Evolutionary conservation across 768 basidiomycete species (phyloP).

Genomic region (Lentinula aciculospora): DNA sequence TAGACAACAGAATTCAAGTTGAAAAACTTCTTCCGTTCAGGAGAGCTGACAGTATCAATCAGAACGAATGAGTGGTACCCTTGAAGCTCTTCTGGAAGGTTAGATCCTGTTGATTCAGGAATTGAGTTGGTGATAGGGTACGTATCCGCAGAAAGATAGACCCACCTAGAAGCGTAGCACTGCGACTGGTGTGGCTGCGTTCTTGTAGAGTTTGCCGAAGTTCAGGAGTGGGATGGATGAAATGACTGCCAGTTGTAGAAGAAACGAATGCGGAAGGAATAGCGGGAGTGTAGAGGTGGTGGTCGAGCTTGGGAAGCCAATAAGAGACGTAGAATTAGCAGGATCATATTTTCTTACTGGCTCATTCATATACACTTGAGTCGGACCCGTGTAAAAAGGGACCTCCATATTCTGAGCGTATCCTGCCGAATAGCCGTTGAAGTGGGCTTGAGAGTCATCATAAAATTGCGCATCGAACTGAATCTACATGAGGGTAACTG

Average conservation of each 20-base stretch:
- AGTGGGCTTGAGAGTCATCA: constrained; percentile 22
- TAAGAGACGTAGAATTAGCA: constrained; percentile 6
- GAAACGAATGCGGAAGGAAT: constrained; percentile 50
- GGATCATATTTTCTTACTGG: constrained; percentile 43
- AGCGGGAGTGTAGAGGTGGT: constrained; percentile 84
- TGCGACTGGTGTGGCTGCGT: constrained; percentile 66
- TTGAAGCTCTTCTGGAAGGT: constrained; percentile 81
- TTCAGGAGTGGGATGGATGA: constrained; percentile 48
- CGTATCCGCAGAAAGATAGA: neutral
- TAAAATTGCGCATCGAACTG: constrained; percentile 26
- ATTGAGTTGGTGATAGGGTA: neutral
- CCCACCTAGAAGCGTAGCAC: constrained; percentile 31
- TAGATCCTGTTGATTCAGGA: constrained; percentile 38
- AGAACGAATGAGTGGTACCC: constrained; percentile 87
- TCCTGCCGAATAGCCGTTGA: constrained; percentile 23
- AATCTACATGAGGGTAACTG: neutral
- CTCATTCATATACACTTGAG: constrained; percentile 54
- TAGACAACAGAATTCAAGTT: constrained; percentile 85
- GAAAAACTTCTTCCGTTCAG: constrained; percentile 69
- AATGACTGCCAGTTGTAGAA: constrained; percentile 50
- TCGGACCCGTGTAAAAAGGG: constrained; percentile 34
- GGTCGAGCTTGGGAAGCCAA: constrained; percentile 59
- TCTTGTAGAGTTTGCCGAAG: constrained; percentile 40
- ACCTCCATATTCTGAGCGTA: constrained; percentile 33
- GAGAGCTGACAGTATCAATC: constrained; percentile 47